Evolutionary conservation across 1,284 basidiomycete species (phyloP).

Genomic region (Cryptococcus wingfieldii): DNA sequence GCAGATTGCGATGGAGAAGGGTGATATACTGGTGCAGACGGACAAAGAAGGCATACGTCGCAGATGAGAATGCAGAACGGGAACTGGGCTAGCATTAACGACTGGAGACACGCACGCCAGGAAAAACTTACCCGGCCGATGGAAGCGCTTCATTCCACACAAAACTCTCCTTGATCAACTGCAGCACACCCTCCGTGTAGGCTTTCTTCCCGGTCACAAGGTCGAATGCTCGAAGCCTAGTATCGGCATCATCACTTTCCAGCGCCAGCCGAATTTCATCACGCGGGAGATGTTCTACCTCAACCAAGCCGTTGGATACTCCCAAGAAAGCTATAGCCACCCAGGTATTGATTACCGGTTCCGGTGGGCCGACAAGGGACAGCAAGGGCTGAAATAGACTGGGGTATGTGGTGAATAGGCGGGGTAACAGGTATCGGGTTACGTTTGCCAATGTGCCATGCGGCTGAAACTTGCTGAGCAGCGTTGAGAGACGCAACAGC

Average conservation of each 20-base stretch:
- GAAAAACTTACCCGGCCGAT: conserved; percentile 28
- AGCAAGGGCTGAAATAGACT: conserved; percentile 29
- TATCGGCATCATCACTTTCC: conserved; percentile 25
- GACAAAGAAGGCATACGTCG: conserved; percentile 31
- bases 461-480: background rate
- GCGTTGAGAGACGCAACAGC: conserved; percentile 32
- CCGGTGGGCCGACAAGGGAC: conserved; percentile 6
- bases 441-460: background rate
- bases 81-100: conserved; percentile 9
- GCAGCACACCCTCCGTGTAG: conserved; percentile 16
- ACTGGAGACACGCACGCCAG: background rate
- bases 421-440: background rate
- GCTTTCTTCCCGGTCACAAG: conserved; percentile 29
- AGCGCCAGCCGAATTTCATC: conserved; percentile 26
- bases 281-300: conserved; percentile 20
- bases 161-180: conserved; percentile 20
- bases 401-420: conserved; percentile 9
- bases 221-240: conserved; percentile 36
- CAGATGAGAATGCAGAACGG: conserved; percentile 37
- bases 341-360: conserved; percentile 30
- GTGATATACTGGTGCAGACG: conserved; percentile 24
- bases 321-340: conserved; percentile 36
- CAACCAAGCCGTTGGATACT: conserved; percentile 22
- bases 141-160: conserved; percentile 18
- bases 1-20: conserved; percentile 12